phyloP scores from a whole-genome alignment of 2,329 filamentous ascomycete genomes.

The Calonectria multiphialidica region DNA sequence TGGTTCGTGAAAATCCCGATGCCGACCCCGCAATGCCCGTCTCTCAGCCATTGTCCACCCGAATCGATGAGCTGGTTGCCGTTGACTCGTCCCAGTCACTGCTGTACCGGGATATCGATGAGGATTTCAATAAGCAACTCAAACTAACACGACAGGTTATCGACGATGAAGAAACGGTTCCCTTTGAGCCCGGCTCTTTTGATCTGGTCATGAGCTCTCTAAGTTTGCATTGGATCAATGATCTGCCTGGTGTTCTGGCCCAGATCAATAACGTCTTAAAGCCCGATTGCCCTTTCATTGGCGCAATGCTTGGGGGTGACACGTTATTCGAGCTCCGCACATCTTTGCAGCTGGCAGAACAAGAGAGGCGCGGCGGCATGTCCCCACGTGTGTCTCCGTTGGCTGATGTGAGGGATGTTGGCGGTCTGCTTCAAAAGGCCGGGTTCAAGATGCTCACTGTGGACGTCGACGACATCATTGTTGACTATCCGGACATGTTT shows the following conservation, averaged over 20 bases:
- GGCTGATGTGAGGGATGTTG: constrained; percentile 92
- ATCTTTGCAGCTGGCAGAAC: constrained; percentile 91
- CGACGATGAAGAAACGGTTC: constrained; percentile 79
- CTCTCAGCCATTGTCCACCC: constrained; percentile 76
- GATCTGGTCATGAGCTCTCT: constrained; percentile 92
- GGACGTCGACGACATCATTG: constrained; percentile 96
- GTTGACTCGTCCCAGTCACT: constrained; percentile 84
- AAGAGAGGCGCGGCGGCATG: constrained; percentile 91
- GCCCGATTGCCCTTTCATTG: constrained; percentile 91
- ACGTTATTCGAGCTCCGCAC: constrained; percentile 94
- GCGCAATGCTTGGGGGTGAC: constrained; percentile 96
- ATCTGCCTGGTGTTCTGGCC: constrained; percentile 85
- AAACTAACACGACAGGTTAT: constrained; percentile 81
- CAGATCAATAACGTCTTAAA: constrained; percentile 91
- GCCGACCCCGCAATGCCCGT: constrained; percentile 65
- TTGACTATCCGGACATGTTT: constrained; percentile 92
- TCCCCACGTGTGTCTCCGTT: constrained; percentile 91
- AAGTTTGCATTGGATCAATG: constrained; percentile 97
- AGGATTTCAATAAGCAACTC: constrained; percentile 81
- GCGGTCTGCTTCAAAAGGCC: constrained; percentile 85
- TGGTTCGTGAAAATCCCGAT: constrained; percentile 78
- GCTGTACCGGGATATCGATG: constrained; percentile 82
- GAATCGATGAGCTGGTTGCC: constrained; percentile 81
- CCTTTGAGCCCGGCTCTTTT: constrained; percentile 82
- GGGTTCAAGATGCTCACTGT: constrained; percentile 97